Percentiles rank a stretch among this genome's conserved stretches.
phyloP scores from a whole-genome alignment of 2,329 filamentous ascomycete species.

The Lecanicillium sp. region DNA sequence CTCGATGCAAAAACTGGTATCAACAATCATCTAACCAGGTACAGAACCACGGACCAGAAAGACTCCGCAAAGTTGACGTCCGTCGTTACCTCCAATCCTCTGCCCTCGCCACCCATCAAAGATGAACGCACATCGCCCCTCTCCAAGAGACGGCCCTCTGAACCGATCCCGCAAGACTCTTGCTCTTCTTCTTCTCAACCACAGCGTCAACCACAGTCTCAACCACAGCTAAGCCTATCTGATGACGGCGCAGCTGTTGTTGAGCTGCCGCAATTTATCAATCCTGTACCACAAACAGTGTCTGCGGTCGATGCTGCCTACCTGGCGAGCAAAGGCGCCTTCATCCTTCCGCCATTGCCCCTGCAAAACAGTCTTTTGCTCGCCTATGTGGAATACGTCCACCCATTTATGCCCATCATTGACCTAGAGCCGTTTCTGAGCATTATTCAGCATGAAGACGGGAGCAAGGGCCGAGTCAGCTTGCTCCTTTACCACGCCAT shows the following conservation, averaged over 20 bases:
- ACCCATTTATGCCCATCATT: constrained; percentile 60
- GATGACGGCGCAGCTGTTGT: too few relatives aligned
- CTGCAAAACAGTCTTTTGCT: constrained; percentile 55
- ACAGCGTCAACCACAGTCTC: too few relatives aligned
- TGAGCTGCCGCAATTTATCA: constrained; percentile 39
- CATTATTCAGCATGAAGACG: constrained; percentile 40
- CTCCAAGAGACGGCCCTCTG: too few relatives aligned
- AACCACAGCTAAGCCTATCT: too few relatives aligned
- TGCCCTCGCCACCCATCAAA: too few relatives aligned
- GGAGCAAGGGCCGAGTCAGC: constrained; percentile 47
- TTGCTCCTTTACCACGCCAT: constrained; percentile 60
- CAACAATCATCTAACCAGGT: too few relatives aligned
- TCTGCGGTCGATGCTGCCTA: constrained; percentile 42
- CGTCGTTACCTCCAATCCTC: too few relatives aligned
- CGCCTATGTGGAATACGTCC: constrained; percentile 57
- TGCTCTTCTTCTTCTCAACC: too few relatives aligned
- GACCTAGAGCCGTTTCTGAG: constrained; percentile 33
- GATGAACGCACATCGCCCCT: too few relatives aligned
- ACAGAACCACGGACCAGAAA: not conserved
- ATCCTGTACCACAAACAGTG: constrained; percentile 50
- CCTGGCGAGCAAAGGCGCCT: constrained; percentile 54
- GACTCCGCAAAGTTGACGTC: not conserved
- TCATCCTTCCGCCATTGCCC: constrained; percentile 47
- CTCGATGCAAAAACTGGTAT: too few relatives aligned
- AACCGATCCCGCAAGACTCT: too few relatives aligned